Conservation (phyloP, 139 green algal genomes). For the Tetradesmus lagerheimii region DNA sequence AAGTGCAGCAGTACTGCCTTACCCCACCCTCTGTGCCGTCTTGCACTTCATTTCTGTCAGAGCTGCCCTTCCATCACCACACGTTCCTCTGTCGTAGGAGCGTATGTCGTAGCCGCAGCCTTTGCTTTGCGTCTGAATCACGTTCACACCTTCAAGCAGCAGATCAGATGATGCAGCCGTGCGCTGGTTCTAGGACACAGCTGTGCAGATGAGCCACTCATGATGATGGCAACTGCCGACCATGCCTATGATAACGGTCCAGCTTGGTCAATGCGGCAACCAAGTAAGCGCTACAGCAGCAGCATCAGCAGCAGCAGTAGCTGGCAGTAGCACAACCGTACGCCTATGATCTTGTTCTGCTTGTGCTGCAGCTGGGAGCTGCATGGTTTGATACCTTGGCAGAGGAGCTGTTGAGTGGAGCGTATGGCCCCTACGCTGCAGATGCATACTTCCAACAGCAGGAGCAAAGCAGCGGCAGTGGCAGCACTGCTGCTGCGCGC, state of each 20-base stretch:
- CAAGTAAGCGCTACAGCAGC: constrained; percentile 61
- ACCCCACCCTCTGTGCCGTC: no score
- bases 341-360: not conserved
- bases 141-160: no score
- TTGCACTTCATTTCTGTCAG: no score
- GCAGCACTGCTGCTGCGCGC: not conserved
- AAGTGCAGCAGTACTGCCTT: no score
- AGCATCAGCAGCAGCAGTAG: not conserved
- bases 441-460: constrained; percentile 66
- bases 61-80: no score
- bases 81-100: no score
- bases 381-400: constrained; percentile 75
- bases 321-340: not conserved
- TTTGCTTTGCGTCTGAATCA: no score
- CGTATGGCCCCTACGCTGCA: constrained; percentile 50
- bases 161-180: no score
- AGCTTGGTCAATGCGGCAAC: constrained; percentile 90
- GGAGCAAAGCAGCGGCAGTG: not conserved
- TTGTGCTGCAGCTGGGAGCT: constrained; percentile 68
- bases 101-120: no score
- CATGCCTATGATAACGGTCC: constrained; percentile 84
- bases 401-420: constrained; percentile 55
- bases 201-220: not conserved
- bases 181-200: no score
- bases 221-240: not conserved